Evolutionary conservation across 2,329 filamentous ascomycete genomes (phyloP), one percentile per base, ranked within the genome.

Genomic region (Fusarium coicis): DNA sequence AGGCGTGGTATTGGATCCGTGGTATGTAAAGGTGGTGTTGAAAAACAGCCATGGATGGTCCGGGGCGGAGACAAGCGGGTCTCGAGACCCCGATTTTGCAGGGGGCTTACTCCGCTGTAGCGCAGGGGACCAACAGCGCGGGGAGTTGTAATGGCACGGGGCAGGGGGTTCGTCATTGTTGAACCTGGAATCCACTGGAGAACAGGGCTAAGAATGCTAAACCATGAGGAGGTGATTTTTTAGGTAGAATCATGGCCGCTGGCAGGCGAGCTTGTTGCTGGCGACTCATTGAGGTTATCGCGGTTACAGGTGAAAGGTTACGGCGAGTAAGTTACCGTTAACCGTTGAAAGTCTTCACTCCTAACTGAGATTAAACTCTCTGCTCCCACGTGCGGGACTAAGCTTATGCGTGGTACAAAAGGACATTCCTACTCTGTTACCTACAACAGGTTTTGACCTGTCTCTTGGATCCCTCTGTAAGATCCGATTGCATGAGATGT

Each of bases 21-120:
- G 66, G 66, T 57, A 58, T 70, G 66, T 66, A 47, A 66, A 71
- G 72, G 65, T 76, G 69, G 71, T 77, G 72, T 75, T 76, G 73
- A 63, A 76, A 68, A 67, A 68, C 66, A 50, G 58, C 65, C 40
- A 69, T 70, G 64, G 58, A 64, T 73, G 72, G 73, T 63, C 67
- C 39, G n/a, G 32, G 44, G 60, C 59, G 65, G 66, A 66, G 65
- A 55, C 72, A 55, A 72, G 70, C 70, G 74, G 73, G 70, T 73
- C 73, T 50, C 55, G 42, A 63, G 65, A 75, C 74, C 70, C 74
- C 74, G 50, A 69, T 64, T 50, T 56, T 63, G 56, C 70, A 71
- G 65, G 75, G 72, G 71, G 50, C 15, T 43, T 56, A 36, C 57
- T 68, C 69, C 63, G 63, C 57, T 63, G 68, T 70, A 58, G 44